Conservation (phyloP, 345 rosid species). For the Corymbia maculata region DNA sequence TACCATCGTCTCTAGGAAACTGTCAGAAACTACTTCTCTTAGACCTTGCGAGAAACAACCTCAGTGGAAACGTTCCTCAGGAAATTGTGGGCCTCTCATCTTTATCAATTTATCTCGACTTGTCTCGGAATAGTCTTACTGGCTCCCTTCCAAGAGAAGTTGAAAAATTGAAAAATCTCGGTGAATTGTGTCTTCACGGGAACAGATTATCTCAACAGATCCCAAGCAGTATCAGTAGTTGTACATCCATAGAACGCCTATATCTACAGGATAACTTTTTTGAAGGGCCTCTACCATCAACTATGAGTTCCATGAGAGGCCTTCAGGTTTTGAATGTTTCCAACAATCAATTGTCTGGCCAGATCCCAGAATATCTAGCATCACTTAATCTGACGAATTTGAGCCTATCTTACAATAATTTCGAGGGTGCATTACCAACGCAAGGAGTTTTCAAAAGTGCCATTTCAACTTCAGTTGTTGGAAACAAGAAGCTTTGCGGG, state of each 20-base stretch:
- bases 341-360: background rate
- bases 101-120: background rate
- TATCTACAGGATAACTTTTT: background rate
- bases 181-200: rapidly evolving
- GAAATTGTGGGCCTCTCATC: background rate
- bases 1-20: background rate
- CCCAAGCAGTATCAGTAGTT: background rate
- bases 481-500: background rate
- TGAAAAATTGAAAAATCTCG: background rate
- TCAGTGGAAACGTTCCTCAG: rapidly evolving
- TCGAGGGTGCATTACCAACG: background rate
- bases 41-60: background rate
- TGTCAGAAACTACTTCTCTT: too few relatives aligned
- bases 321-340: background rate
- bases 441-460: background rate
- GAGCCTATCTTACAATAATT: background rate
- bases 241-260: background rate
- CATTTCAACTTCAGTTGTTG: background rate
- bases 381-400: background rate
- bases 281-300: background rate
- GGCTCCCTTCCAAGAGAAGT: background rate
- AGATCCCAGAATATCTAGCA: background rate
- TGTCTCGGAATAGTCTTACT: rapidly evolving
- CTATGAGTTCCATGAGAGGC: background rate
- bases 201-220: background rate